A percentile compares a stretch with the other conserved stretches of the same genome.
These are phyloP conservation scores for Lodderomyces parapsilosis DNA, from an alignment of 1,139 yeast genomes.

Conservation along the genomic window DNA sequence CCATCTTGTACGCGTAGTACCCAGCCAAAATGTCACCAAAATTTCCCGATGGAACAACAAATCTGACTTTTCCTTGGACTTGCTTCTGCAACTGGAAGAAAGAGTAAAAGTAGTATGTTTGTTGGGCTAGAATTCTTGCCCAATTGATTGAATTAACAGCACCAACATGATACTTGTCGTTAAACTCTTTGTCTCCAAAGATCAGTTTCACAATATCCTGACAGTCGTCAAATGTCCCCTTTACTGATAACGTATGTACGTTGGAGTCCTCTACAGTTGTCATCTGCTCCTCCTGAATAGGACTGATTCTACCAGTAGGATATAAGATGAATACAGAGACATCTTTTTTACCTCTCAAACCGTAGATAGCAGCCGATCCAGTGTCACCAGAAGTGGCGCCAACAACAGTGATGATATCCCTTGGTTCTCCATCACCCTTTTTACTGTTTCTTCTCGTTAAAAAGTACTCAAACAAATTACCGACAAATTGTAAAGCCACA, in stretches of 20 bases:
- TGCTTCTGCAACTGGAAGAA: conserved; percentile 70
- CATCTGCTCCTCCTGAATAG: conserved; percentile 98
- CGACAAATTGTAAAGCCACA: conserved; percentile 96
- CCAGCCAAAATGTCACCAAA: conserved; percentile 98
- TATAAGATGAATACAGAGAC: conserved; percentile 93
- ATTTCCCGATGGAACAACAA: conserved; percentile 96
- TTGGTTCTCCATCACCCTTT: conserved; percentile 53
- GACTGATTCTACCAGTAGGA: conserved; percentile 97
- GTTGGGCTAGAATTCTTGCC: conserved; percentile 98
- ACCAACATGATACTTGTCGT: conserved; percentile 87
- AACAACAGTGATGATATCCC: conserved; percentile 88
- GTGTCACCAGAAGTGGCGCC: conserved; percentile 99
- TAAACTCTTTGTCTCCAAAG: conserved; percentile 86
- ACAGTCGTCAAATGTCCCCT: conserved; percentile 97
- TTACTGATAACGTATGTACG: conserved; percentile 91
- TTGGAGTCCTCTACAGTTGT: conserved; percentile 93
- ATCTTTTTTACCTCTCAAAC: conserved; percentile 93
- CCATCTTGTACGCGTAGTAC: conserved; percentile 91
- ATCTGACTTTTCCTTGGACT: conserved; percentile 55
- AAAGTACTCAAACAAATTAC: conserved; percentile 92
- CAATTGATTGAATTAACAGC: conserved; percentile 98
- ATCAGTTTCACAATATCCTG: conserved; percentile 94
- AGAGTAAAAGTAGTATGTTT: conserved; percentile 91
- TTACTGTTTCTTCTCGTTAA: conserved; percentile 71
- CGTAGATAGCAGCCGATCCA: conserved; percentile 98